Evolutionary conservation across 257 asterid species (phyloP), one percentile per base, ranked within the genome.

Genomic region (Sherardia arvensis): DNA sequence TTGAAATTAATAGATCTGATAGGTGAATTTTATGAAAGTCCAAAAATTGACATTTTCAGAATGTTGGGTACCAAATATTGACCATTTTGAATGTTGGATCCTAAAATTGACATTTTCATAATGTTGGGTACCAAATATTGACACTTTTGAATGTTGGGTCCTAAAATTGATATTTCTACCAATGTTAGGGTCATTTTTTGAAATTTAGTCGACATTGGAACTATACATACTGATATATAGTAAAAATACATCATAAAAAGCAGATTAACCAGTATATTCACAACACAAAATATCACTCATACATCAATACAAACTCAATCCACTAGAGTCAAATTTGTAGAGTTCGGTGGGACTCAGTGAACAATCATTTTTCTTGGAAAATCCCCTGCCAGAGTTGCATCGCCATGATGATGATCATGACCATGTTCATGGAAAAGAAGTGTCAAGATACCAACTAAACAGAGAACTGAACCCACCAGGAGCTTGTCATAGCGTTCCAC

Each of bases 401-500:
- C 78, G 2, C 74, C 85, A 28, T 76, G 83, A 63, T 91, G 98
- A 71, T 85, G 79, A 63, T 86, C 94, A 59, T 59, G 63, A 76
- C 90, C 81, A 28, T 59, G 47, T 74, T 93, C 80, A 12, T 88
- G 99, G 71, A 93, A 90, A 67, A 93, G 54, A 54, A 93, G 97
- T 65, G 97, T 93, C 83, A 93, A 70, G 66, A 93, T 65, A 60
- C 99, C 97, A 4, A 90, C 99, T 48, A 90, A 67, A 77, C 97
- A 87, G 18, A 90, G 82, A 40, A 93, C 96, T 4, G 97, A 87
- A 57, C 97, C 99, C 10, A 90, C 97, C 20, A 90, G 96, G 74
- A 93, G 95, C 81, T 90, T 90, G 84, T 93, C 99, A 1, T 93
- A 87, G 51, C 90, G 95, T 73, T 92, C 97, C 68, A 87, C 95